phyloP scores from a whole-genome alignment of 2,329 filamentous ascomycete genomes.

The Fusarium brachygibbosum region DNA sequence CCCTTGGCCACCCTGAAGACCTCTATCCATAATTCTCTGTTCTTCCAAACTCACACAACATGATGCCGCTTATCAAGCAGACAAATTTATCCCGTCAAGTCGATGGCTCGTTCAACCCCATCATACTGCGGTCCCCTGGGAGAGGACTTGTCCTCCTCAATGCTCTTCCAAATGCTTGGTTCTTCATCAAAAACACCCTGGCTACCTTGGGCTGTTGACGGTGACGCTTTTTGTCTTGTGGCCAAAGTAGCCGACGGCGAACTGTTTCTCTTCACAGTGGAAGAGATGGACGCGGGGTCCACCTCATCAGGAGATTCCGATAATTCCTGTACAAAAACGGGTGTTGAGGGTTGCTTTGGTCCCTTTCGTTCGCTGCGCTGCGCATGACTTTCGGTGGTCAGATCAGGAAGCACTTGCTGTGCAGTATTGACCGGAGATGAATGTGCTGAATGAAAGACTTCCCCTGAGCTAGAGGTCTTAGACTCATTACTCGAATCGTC shows the following conservation, averaged over 20 bases:
- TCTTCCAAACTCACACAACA: not conserved
- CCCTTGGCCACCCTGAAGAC: not conserved
- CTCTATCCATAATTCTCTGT: not conserved
- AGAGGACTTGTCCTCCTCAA: slow-evolving; percentile 37
- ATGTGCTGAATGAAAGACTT: slow-evolving; percentile 43
- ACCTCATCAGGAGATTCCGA: slow-evolving; percentile 27
- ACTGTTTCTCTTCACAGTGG: slow-evolving; percentile 26
- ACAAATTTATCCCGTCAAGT: slow-evolving; percentile 25
- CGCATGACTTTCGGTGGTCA: slow-evolving; percentile 21
- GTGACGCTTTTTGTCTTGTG: slow-evolving; percentile 1
- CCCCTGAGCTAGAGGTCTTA: slow-evolving; percentile 36
- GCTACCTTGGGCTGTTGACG: not conserved
- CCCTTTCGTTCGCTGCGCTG: not conserved
- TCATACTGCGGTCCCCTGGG: slow-evolving; percentile 48
- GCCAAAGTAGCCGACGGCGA: slow-evolving; percentile 25
- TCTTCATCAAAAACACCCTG: slow-evolving; percentile 21
- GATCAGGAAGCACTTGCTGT: slow-evolving; percentile 25
- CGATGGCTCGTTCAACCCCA: slow-evolving; percentile 51
- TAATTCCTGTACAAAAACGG: slow-evolving; percentile 36
- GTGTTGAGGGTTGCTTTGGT: slow-evolving; percentile 2
- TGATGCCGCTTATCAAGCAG: not conserved
- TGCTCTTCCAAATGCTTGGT: slow-evolving; percentile 23
- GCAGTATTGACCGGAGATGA: slow-evolving; percentile 37
- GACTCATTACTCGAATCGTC: slow-evolving; percentile 39
- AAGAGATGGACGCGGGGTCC: slow-evolving; percentile 4